Base-by-base conservation (phyloP, 108 stramenopile species). In the Cyclotella baltica region DNA sequence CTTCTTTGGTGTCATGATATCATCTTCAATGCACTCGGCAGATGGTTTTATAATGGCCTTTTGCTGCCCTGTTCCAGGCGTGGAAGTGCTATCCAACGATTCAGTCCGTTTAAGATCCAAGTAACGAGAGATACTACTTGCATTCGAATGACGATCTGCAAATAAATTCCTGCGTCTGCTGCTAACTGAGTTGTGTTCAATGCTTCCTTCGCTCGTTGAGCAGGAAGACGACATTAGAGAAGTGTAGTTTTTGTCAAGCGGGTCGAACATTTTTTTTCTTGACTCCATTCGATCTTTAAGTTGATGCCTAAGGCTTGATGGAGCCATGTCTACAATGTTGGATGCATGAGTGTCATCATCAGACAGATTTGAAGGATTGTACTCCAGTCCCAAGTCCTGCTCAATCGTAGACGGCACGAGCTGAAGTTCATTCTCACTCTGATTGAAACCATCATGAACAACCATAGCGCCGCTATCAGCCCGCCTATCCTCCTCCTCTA, bases 1-100 rank as follows among this genome's bases (percentile, higher is more conserved):
- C 59, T 61, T 61, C 31, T 61, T 61, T 15, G 59, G 59, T 61
- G 59, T 61, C 31, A 61, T 61, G 4, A 34, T 61, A 0, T 61
- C 59, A 15, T 61, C 59, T 34, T 61, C 59, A 34, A 31, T 1
- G 15, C 20, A 15, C 1, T 31, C 31, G 13, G 11, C 13, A 34
- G 11, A 11, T 31, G 2, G 2, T 61, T 1, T 33, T 34, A 4
- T 33, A 34, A 1, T 11, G 33, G 20, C 15, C 20, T 16, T 4
- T 34, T 22, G 13, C 19, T 25, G 23, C 11, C n/a, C 4, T 2
- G 20, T 25, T 3, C 25, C 55, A 27, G 20, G 1, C 11, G 2
- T 27, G 11, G 20, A 56, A 56, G 11, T 3, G 25, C 55, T 25
- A 23, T 11, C 11, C 25, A 25, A 56, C 1, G 55, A n/a, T 56